phyloP scores from a whole-genome alignment of 1,139 yeast species.

The Taphrina wiesneri region DNA sequence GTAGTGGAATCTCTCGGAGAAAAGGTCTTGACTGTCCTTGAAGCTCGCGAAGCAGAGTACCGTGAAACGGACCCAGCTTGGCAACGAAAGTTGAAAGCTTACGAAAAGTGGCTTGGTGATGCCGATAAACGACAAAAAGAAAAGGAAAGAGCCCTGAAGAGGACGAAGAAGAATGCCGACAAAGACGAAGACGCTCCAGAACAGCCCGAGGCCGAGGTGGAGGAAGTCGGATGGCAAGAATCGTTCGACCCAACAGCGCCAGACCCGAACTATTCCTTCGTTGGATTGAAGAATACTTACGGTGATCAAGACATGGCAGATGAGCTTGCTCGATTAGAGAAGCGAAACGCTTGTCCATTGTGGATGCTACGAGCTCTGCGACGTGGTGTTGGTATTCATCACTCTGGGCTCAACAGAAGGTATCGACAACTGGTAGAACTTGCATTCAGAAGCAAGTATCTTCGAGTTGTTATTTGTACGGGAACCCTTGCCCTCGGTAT shows the following conservation, averaged over 20 bases:
- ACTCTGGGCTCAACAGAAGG: conserved; percentile 34
- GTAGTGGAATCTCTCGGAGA: conserved; percentile 33
- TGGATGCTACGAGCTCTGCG: conserved; percentile 34
- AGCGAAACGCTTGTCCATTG: conserved; percentile 27
- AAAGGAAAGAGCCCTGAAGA: conserved; percentile 25
- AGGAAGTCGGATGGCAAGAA: conserved; percentile 34
- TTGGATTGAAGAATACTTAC: conserved; percentile 34
- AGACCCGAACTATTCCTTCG: conserved; percentile 36
- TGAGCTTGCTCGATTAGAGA: conserved; percentile 32
- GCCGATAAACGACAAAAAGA: conserved; percentile 35
- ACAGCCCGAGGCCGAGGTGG: conserved; percentile 31
- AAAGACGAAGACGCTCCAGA: conserved; percentile 35
- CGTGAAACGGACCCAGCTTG: conserved; percentile 35
- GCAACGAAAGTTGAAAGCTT: conserved; percentile 34
- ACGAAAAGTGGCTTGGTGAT: conserved; percentile 34
- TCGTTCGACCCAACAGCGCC: conserved; percentile 35
- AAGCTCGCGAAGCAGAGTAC: conserved; percentile 32
- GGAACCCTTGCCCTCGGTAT: conserved; percentile 36
- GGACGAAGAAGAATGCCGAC: conserved; percentile 34
- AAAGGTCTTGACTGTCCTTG: conserved; percentile 21
- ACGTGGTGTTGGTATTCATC: conserved; percentile 36
- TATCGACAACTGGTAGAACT: conserved; percentile 36
- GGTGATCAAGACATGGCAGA: conserved; percentile 36
- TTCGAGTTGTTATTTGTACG: conserved; percentile 35
- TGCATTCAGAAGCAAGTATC: conserved; percentile 34